Evolutionary conservation across 306 rosid genomes (phyloP), one percentile per base, ranked within the genome.

Genomic region (Quercus robur): DNA sequence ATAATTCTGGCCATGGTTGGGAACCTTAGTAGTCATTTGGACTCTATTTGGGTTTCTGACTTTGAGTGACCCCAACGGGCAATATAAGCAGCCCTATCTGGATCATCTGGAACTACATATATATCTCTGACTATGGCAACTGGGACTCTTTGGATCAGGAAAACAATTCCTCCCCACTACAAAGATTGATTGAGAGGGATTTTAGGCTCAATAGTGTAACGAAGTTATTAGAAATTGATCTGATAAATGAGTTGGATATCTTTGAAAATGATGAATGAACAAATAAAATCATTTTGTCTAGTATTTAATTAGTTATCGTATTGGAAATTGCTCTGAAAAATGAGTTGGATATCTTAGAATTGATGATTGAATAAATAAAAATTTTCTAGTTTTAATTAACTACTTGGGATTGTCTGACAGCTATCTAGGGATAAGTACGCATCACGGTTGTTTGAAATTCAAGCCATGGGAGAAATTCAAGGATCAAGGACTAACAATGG

Each of bases 401-500:
- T 31, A 20, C 35, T 31, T 2, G 9, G 2, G 19, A 26, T 41
- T 30, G 46, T 30, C 56, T 30, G 38, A 58, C 75, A 75, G 67
- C 75, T 33, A 56, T 74, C 44, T 68, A 21, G 75, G 12, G 66
- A 59, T 59, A 41, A 67, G 26, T 74, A 23, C 58, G 49, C 46
- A 69, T 23, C 33, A 52, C 63, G 20, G 72, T 64, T 49, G 10
- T 23, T 75, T 44, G 20, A 79, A 78, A 78, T 28, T 17, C 54
- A 49, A 49, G 44, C 41, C 41, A 49, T 79, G 23, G 44, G 41
- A 54, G 68, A 64, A 64, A 49, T 56, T 56, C 72, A 69, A 13
- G 35, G 67, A 62, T 25, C 74, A 64, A 68, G 74, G 77, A 54
- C 35, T 44, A 66, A 67, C 52, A 4, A 49, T 80, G 74, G 30